Base-by-base conservation (phyloP, 1,284 basidiomycete species). In the Mycosarcoma maydis region DNA sequence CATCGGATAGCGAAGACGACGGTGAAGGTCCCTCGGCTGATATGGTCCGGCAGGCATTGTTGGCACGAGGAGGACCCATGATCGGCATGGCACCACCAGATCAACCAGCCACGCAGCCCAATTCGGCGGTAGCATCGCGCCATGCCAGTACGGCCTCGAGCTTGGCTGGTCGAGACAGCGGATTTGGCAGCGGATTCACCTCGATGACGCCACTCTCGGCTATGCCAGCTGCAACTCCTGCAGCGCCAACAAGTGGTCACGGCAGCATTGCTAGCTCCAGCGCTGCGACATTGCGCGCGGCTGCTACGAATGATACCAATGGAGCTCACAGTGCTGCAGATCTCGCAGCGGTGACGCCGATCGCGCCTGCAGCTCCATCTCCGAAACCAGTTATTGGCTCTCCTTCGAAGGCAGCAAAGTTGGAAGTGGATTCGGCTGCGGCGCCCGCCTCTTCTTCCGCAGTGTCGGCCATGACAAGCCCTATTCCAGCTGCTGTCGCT, bases 181-280 rank as follows among this genome's bases (percentile, higher is more conserved):
- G 61, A 26, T 57, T 53, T 19, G 51, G 61, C n/a, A 30, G 55
- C 37, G 61, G 61, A 7, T 53, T 65, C 14, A 33, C 46, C 5
- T 30, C 61, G 8, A 65, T 65, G 45, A 65, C 61, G 11, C 53
- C 52, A 2, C 30, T 45, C 13, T 24, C 47, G 9, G 19, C 51
- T 26, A 46, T 47, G 22, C 13, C 43, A 8, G 41, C 39, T 20
- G 52, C 40, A 8, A 8, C 41, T 11, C 22, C 57, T 11, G 38
- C n/a, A 6, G 26, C 43, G 5, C 24, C 46, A 4, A 5, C 44
- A 29, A 32, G 27, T 2, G 54, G 36, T 13, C 64, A 61, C 23
- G 64, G 64, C 19, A 68, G 65, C 50, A 23, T 68, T 6, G 46
- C 54, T 2, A 68, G 65, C 33, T 62, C 59, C 32, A 68, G 65